Evolutionary conservation across 2,329 filamentous ascomycete species (phyloP).

Genomic region (Cladophialophora immunda): DNA sequence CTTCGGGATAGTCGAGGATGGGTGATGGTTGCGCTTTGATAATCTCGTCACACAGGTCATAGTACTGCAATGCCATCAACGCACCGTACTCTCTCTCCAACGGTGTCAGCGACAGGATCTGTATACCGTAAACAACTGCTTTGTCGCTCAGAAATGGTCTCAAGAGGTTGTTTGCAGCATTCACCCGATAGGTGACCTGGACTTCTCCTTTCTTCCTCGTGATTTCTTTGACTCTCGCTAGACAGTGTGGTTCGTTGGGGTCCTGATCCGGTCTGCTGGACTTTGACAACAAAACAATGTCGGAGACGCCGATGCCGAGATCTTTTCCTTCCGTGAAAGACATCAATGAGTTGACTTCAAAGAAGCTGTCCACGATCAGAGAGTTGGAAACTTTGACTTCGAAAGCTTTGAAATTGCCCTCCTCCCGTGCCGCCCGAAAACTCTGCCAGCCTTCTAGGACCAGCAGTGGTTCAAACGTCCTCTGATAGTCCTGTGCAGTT

Average conservation of each 20-base stretch:
- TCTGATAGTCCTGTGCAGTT: constrained; percentile 80
- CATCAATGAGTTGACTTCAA: constrained; percentile 89
- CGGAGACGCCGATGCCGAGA: constrained; percentile 78
- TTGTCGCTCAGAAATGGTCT: constrained; percentile 74
- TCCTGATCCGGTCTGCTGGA: constrained; percentile 74
- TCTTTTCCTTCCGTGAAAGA: constrained; percentile 75
- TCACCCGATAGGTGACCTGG: constrained; percentile 84
- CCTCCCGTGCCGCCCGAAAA: constrained; percentile 85
- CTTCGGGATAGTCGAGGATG: constrained; percentile 80
- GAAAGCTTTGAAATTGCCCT: constrained; percentile 80
- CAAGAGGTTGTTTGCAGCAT: constrained; percentile 69
- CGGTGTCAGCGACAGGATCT: constrained; percentile 91
- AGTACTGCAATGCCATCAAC: constrained; percentile 88
- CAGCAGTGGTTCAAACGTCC: constrained; percentile 88
- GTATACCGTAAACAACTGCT: constrained; percentile 74
- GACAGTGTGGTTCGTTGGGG: constrained; percentile 75
- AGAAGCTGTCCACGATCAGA: constrained; percentile 88
- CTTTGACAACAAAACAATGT: constrained; percentile 86
- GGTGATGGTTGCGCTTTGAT: constrained; percentile 88
- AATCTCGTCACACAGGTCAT: constrained; percentile 94
- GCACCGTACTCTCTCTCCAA: constrained; percentile 96
- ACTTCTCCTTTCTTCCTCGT: constrained; percentile 81
- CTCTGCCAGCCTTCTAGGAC: constrained; percentile 95
- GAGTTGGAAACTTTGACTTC: constrained; percentile 88
- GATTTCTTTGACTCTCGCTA: constrained; percentile 82